Base-by-base conservation (phyloP, 1,139 yeast species). In the Geotrichum klebahnii region DNA sequence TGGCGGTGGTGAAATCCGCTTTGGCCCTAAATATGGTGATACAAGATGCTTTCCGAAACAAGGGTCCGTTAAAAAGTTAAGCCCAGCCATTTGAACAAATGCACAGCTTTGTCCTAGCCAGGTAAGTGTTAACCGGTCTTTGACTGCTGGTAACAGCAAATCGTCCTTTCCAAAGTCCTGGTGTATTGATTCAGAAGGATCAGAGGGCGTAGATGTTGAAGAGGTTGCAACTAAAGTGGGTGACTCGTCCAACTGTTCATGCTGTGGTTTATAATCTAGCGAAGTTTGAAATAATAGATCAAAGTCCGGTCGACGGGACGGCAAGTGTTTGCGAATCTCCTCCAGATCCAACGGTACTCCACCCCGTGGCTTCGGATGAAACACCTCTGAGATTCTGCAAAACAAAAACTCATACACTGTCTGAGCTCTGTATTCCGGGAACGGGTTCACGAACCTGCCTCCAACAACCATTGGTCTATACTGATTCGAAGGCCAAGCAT, bases 71-170 rank as follows among this genome's bases (percentile, higher is more conserved):
- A 90, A 67, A 55, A 90, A 74, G 56, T 83, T 86, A 14, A 88
- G 69, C 0, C 88, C 86, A 3, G 84, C 77, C 9, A 87, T 67
- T 61, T 86, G 90, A 3, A 88, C 70, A 51, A 80, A 76, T 2
- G 92, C 79, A 66, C 97, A 88, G 48, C 95, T 84, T 64, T 90
- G 97, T 2, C 97, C 97, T 37, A 90, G 67, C 97, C 97, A 90
- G 0, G 97, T 88, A 61, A 84, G 79, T 3, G 84, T 71, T 59
- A 85, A 59, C 56, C 84, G 75, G 33, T 78, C 70, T 16, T 67
- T 55, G 3, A 77, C 50, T 0, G 70, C 48, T 2, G 69, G 64
- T 0, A 59, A 53, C 0, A 49, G 53, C 5, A 45, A 43, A 8
- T 53, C 58, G 16, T 46, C 43, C 1, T 41, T 28, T 5, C 26